These are phyloP conservation scores for Wickerhamomyces alni DNA, from an alignment of 805 yeast genomes.

Conservation along the genomic window DNA sequence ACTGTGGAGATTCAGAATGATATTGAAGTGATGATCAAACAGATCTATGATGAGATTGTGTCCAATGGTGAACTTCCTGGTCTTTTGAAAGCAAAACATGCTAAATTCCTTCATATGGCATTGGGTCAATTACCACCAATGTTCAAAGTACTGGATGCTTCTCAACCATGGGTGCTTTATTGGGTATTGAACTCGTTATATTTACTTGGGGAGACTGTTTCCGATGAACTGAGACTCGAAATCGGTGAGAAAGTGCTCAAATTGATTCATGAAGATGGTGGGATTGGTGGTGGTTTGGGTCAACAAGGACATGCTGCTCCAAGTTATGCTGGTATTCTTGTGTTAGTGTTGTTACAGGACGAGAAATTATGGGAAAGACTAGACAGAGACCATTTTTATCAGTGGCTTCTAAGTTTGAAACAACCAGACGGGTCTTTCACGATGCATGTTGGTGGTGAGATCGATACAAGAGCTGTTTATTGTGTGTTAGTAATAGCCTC, in stretches of 20 bases:
- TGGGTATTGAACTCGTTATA: slow-evolving; percentile 65
- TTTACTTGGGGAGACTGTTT: slow-evolving; percentile 31
- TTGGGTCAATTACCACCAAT: slow-evolving; percentile 17
- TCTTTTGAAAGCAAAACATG: slow-evolving; percentile 12
- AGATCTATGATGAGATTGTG: slow-evolving; percentile 25
- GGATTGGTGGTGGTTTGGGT: slow-evolving; percentile 80
- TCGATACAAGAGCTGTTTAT: slow-evolving; percentile 79
- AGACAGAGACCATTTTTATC: slow-evolving; percentile 40
- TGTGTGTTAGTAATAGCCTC: slow-evolving; percentile 77
- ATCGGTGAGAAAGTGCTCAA: slow-evolving; percentile 26
- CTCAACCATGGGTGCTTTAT: slow-evolving; percentile 86
- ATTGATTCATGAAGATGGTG: slow-evolving; percentile 41
- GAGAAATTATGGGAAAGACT: slow-evolving; percentile 36
- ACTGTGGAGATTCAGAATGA: slow-evolving; percentile 31
- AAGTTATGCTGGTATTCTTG: slow-evolving; percentile 68
- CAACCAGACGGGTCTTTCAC: slow-evolving; percentile 67
- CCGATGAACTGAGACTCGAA: slow-evolving; percentile 21
- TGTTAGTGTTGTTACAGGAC: slow-evolving; percentile 50
- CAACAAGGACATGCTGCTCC: slow-evolving; percentile 85
- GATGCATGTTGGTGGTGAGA: slow-evolving; percentile 76
- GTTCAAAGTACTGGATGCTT: slow-evolving; percentile 61
- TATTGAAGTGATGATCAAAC: slow-evolving; percentile 24
- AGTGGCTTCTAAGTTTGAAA: slow-evolving; percentile 65
- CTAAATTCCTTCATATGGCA: slow-evolving; percentile 13
- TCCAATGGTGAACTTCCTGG: slow-evolving; percentile 13